Percentiles rank a stretch among this genome's conserved stretches.
Evolutionary conservation across 371 early-diverging fungal species (phyloP).

Genomic region (Mucor irregularis): DNA sequence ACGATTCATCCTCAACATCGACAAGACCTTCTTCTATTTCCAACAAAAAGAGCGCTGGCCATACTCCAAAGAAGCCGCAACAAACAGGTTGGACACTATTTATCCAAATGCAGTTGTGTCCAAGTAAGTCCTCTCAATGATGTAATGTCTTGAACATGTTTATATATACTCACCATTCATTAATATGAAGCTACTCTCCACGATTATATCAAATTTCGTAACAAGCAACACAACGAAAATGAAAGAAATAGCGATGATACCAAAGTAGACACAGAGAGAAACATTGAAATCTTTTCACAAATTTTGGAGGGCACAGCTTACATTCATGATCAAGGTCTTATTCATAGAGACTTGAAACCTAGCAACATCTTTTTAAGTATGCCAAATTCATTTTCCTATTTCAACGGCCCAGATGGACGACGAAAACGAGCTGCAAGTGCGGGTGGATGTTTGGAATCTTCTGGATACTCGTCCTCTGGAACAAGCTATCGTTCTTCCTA

Average conservation of each 20-base stretch:
- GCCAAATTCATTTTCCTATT: background rate
- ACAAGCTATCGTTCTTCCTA: background rate
- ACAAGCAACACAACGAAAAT: slow-evolving; percentile 13
- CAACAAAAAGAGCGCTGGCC: background rate
- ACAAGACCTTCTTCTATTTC: background rate
- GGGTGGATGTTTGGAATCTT: background rate
- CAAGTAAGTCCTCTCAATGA: slow-evolving; percentile 43
- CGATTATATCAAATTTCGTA: slow-evolving; percentile 43
- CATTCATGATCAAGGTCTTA: slow-evolving; percentile 72
- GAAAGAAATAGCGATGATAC: slow-evolving; percentile 11
- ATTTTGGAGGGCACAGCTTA: slow-evolving; percentile 71
- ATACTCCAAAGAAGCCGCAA: background rate
- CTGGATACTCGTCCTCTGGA: background rate
- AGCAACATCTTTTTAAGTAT: slow-evolving; percentile 67
- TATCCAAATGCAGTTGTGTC: slow-evolving; percentile 88
- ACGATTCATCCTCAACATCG: background rate
- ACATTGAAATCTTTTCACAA: slow-evolving; percentile 50
- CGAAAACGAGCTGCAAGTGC: background rate
- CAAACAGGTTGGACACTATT: slow-evolving; percentile 38
- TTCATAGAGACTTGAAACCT: slow-evolving; percentile 86
- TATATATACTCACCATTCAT: background rate
- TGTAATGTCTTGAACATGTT: no score
- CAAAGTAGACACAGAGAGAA: slow-evolving; percentile 41
- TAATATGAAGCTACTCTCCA: slow-evolving; percentile 48
- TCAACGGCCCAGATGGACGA: no score